These are phyloP conservation scores for Fusarium sp. DNA, from an alignment of 2,329 filamentous ascomycete genomes.

Conservation along the genomic window DNA sequence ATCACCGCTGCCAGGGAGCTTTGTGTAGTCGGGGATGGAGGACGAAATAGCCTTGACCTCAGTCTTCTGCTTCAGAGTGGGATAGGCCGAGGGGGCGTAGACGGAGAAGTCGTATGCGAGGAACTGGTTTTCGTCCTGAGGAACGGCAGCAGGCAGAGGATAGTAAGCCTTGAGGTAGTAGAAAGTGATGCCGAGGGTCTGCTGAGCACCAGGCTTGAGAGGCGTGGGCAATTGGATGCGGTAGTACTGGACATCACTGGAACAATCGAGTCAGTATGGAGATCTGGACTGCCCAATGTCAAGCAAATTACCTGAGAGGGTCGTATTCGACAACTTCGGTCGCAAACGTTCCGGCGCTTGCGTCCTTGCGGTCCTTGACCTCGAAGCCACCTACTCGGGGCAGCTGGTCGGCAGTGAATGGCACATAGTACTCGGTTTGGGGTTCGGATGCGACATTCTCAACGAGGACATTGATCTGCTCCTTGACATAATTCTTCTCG, in stretches of 20 bases:
- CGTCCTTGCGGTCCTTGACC: conserved; percentile 91
- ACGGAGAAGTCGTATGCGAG: conserved; percentile 89
- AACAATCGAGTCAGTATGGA: conserved; percentile 32
- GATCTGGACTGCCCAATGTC: conserved; percentile 5
- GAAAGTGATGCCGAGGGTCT: conserved; percentile 91
- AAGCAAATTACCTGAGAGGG: conserved; percentile 65
- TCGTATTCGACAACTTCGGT: conserved; percentile 79
- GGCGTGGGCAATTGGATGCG: conserved; percentile 83
- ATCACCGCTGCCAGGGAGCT: conserved; percentile 73
- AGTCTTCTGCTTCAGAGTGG: conserved; percentile 94
- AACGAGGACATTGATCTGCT: conserved; percentile 93
- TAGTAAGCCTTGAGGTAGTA: conserved; percentile 83
- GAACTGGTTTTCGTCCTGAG: conserved; percentile 90
- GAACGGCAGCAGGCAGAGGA: conserved; percentile 85
- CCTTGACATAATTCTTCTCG: conserved; percentile 92
- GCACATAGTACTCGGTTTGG: conserved; percentile 92
- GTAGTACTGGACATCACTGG: conserved; percentile 86
- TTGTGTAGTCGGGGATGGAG: conserved; percentile 89
- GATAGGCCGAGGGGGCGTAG: conserved; percentile 87
- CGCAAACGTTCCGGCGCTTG: conserved; percentile 76
- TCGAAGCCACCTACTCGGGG: conserved; percentile 87
- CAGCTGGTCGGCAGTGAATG: conserved; percentile 84
- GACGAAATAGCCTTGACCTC: conserved; percentile 89
- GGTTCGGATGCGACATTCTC: conserved; percentile 86
- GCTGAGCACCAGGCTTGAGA: conserved; percentile 82